Percentiles rank a stretch among this genome's conserved stretches.
Evolutionary conservation across 169 alveolate genomes (phyloP).

Genomic region (Plasmodium knowlesi): DNA sequence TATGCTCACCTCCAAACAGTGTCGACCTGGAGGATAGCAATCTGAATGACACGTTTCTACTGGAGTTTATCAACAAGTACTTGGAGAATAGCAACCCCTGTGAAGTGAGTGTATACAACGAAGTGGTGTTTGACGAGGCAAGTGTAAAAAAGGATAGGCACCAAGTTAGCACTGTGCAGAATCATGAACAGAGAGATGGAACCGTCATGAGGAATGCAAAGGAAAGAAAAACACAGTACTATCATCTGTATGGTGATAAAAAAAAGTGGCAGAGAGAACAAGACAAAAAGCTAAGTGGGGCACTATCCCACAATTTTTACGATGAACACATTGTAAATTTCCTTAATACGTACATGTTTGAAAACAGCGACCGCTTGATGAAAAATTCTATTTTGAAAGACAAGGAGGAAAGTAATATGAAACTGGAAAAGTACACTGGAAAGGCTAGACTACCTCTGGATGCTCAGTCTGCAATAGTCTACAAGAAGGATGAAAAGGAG

Average conservation of each 20-base stretch:
- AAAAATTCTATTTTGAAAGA: constrained; percentile 23
- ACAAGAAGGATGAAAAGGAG: not conserved
- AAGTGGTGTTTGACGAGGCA: constrained; percentile 8
- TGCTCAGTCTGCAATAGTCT: not conserved
- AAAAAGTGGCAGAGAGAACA: not conserved
- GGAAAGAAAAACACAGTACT: not conserved
- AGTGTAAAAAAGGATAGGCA: not conserved
- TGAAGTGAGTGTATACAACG: constrained; percentile 40
- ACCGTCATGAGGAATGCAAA: not conserved
- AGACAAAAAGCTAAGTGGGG: not conserved
- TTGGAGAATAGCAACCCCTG: constrained; percentile 22
- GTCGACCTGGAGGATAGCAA: not conserved
- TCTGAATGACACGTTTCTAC: constrained; percentile 15
- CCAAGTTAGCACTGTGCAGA: not conserved
- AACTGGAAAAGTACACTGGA: not conserved
- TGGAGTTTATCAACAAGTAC: constrained; percentile 53
- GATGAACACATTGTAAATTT: constrained; percentile 27
- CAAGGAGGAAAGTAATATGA: not conserved
- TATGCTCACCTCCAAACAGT: constrained; percentile 6
- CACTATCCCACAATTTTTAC: not conserved
- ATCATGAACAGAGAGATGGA: not conserved
- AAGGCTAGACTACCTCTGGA: not conserved
- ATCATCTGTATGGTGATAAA: constrained; percentile 16
- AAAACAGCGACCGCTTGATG: constrained; percentile 4
- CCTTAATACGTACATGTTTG: constrained; percentile 13